Conservation (phyloP, 306 rosid species). For the Abrus pulchellus region DNA sequence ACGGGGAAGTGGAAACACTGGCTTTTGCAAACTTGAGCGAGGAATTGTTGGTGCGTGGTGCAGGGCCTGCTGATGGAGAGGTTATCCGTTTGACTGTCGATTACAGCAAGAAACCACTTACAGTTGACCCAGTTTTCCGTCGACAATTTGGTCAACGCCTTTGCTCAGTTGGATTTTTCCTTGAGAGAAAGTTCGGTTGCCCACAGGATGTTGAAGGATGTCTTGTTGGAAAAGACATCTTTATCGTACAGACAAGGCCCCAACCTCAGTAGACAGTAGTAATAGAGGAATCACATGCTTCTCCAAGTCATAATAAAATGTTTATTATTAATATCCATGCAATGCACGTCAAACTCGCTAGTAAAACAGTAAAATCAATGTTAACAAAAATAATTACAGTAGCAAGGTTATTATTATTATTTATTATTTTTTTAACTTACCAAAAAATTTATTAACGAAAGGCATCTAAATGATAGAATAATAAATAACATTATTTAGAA, state of each 20-base stretch:
- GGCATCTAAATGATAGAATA: too few relatives aligned
- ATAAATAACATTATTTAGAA: too few relatives aligned
- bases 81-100: conserved; percentile 85
- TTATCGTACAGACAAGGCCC: conserved; percentile 89
- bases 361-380: too few relatives aligned
- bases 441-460: too few relatives aligned
- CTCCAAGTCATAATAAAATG: too few relatives aligned
- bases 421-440: too few relatives aligned
- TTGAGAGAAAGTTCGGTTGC: conserved; percentile 84
- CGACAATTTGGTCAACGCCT: conserved; percentile 87
- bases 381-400: too few relatives aligned
- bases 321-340: too few relatives aligned
- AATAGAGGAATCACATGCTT: too few relatives aligned
- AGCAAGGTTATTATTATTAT: too few relatives aligned
- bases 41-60: conserved; percentile 79
- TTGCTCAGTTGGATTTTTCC: conserved; percentile 88
- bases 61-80: conserved; percentile 91
- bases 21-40: conserved; percentile 95
- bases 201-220: conserved; percentile 97
- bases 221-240: conserved; percentile 83
- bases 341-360: too few relatives aligned
- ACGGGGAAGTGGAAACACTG: conserved; percentile 73
- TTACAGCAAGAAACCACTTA: conserved; percentile 86
- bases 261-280: conserved; percentile 65
- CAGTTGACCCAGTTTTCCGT: conserved; percentile 78